Base-by-base conservation (phyloP, 78 protist genomes). In the Chrysochromulina tobinii region DNA sequence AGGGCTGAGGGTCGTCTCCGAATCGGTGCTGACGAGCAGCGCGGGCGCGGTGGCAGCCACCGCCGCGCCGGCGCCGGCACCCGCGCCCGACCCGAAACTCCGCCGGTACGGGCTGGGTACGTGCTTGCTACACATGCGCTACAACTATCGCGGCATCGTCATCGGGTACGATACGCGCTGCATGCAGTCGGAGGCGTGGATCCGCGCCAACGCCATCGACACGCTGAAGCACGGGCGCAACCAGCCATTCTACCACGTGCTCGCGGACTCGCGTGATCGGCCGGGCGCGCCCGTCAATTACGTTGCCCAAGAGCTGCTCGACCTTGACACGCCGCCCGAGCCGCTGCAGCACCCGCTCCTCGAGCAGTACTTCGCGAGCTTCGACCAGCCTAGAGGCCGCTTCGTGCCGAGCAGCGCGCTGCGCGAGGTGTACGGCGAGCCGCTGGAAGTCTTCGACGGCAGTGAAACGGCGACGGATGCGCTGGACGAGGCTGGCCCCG, bases 241-340 rank as follows among this genome's bases (percentile, higher is more conserved):
- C 38, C 83, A 73, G 21, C 83, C 83, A 1, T 73, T 73, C 83
- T 73, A 73, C 55, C 55, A 73, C 55, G 83, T 73, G 55, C 21
- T 73, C 9, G n/a, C 57, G n/a, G 83, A 73, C 83, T 15, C 55
- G 20, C 83, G 83, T 3, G 83, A 73, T 9, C 81, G 81, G 20
- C 81, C 64, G 12, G 64, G 64, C 23, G 64, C 64, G 64, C 64
- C 7, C 23, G 64, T 73, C 21, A 20, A 14, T 3, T 73, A 73
- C 12, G 83, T 73, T 3, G 38, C 83, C 9, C 83, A 73, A 21
- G 83, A 73, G 83, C 5, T 12, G 25, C 4, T 73, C 14, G 14
- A 48, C 55, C 83, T 7, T 15, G 83, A 73, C 69, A 15, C 69
- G 15, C 69, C 69, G 23, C 7, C 69, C 25, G 69, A 64, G 23